Base-by-base conservation (phyloP, 1,284 basidiomycete species). In the Pseudozyma hubeiensis region DNA sequence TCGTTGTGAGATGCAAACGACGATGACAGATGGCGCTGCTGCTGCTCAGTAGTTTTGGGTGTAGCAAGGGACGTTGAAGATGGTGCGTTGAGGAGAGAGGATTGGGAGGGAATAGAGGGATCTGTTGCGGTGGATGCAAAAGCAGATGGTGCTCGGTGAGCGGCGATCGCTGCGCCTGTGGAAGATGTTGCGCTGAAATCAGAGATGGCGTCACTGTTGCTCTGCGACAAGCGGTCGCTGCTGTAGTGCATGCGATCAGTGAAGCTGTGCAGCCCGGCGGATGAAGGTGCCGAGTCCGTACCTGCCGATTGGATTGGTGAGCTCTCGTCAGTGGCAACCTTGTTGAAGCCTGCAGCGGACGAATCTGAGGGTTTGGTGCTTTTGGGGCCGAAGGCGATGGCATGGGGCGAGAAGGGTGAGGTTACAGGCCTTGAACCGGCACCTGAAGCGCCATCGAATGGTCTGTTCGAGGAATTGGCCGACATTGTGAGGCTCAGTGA, bases 401-500 rank as follows among this genome's bases (percentile, higher is more conserved):
- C 67, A 34, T 70, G 67, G 2, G 56, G 50, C 24, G 61, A 70
- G 45, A 64, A 70, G 13, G 67, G 67, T 9, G 67, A 70, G 13
- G 54, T 53, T 3, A 54, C 45, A 2, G 37, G 17, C 10, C 49
- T 44, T 4, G 50, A 53, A 16, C 46, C 34, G 4, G 45, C 33
- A 31, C 37, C 50, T 3, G 64, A 57, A 13, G 50, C 59, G n/a
- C 49, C 53, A 30, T 66, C 57, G 11, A 58, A 60, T 4, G 57
- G 37, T 41, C 53, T 55, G 44, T 14, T 29, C 43, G 52, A 48
- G 30, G 56, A 13, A 16, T 51, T 61, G 19, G 33, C 31, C 49
- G 64, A 67, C 64, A 62, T 67, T 6, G 37, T 2, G 35, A 33
- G 7, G 55, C 43, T 41, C 16, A 7, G 16, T 5, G 40, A 48